A percentile compares a stretch with the other conserved stretches of the same genome.
phyloP scores from a whole-genome alignment of 208 protist genomes.

The Phytomonas sp. region DNA sequence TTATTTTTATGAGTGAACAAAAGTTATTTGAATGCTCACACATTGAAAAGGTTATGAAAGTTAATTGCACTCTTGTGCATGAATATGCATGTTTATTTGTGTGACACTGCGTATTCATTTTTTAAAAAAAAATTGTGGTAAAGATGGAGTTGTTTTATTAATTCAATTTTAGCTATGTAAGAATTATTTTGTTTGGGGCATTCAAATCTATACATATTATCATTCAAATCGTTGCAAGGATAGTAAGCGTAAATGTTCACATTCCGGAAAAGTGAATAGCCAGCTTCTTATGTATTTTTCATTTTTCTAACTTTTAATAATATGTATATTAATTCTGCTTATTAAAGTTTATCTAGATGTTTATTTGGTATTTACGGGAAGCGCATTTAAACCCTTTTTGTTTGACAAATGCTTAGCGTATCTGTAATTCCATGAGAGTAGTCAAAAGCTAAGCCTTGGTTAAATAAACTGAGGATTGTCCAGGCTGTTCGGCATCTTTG shows the following conservation, averaged over 20 bases:
- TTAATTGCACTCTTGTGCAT: not conserved
- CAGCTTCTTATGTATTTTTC: constrained; percentile 5
- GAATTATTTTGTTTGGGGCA: not conserved
- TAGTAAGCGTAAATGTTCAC: not conserved
- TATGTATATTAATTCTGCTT: constrained; percentile 9
- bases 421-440: not conserved
- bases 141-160: not conserved
- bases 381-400: not conserved
- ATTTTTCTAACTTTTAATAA: constrained; percentile 15
- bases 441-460: not conserved
- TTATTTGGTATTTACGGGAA: not conserved
- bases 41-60: not conserved
- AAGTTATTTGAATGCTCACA: not conserved
- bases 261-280: not conserved
- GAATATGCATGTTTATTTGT: constrained; percentile 3
- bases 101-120: not conserved
- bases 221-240: not conserved
- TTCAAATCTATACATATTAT: not conserved
- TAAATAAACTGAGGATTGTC: not conserved
- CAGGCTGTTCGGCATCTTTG: not conserved
- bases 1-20: not conserved
- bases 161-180: not conserved
- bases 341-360: constrained; percentile 5
- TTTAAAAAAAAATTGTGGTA: not conserved
- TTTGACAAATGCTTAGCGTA: not conserved